These are phyloP conservation scores for Cryphonectria japonica DNA, from an alignment of 2,329 filamentous ascomycete species.

Conservation along the genomic window DNA sequence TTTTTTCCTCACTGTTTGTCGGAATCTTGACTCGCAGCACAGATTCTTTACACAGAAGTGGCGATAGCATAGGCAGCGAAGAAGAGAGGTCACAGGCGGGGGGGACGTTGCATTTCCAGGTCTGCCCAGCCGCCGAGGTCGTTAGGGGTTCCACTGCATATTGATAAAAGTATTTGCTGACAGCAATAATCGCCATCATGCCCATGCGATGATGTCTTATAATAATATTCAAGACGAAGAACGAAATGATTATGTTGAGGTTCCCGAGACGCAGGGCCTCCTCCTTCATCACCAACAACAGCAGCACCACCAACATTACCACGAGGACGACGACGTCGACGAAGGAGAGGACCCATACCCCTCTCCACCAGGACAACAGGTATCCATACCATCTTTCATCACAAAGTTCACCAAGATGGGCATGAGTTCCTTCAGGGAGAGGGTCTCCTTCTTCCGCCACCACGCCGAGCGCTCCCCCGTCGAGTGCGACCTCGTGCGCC, in stretches of 20 bases:
- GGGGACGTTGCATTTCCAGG: constrained; percentile 2
- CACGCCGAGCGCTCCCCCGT: constrained; percentile 35
- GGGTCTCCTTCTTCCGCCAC: constrained; percentile 18
- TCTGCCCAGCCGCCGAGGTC: background rate
- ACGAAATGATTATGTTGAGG: background rate
- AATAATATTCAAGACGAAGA: background rate
- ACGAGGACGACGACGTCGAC: background rate
- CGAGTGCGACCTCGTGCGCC: constrained; percentile 39
- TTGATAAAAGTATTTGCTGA: background rate
- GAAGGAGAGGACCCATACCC: background rate
- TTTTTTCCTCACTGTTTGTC: background rate
- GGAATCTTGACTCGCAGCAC: background rate
- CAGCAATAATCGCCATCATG: background rate
- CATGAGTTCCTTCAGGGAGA: constrained; percentile 12
- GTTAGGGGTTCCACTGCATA: background rate
- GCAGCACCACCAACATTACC: background rate
- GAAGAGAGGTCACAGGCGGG: background rate
- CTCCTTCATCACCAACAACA: background rate
- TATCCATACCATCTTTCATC: background rate
- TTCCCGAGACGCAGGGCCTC: constrained; percentile 17
- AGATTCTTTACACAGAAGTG: background rate
- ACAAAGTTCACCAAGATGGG: constrained; percentile 12
- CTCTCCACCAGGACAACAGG: background rate
- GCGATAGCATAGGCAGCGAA: background rate
- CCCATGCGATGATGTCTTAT: constrained; percentile 20